Conservation (phyloP, 805 yeast species). For the Kodamaea hsintzibuensis region DNA sequence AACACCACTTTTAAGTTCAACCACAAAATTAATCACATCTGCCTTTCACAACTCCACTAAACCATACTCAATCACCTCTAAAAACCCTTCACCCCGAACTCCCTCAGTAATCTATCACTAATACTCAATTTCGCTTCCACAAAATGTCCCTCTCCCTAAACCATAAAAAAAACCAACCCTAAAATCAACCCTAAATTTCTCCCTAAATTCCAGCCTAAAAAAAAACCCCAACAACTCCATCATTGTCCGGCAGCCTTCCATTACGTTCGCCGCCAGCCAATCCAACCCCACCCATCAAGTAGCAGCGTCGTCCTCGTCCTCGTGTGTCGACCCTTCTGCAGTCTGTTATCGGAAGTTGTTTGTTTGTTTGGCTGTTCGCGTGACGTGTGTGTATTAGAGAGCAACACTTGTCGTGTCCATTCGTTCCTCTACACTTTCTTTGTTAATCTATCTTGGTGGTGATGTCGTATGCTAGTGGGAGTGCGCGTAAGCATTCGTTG, state of each 20-base stretch:
- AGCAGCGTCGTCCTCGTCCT: not conserved
- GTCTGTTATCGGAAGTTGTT: not conserved
- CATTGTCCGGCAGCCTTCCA: not conserved
- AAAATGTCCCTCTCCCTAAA: not conserved
- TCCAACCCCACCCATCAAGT: not conserved
- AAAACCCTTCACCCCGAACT: not conserved
- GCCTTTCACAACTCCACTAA: too few relatives aligned
- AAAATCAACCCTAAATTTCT: not conserved
- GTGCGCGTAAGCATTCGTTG: constrained; percentile 2
- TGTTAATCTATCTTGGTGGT: not conserved
- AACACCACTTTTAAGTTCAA: too few relatives aligned
- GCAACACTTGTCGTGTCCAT: not conserved
- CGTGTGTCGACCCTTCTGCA: not conserved
- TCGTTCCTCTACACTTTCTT: not conserved
- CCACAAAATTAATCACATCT: too few relatives aligned
- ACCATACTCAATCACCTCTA: not conserved
- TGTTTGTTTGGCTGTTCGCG: not conserved
- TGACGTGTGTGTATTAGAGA: not conserved
- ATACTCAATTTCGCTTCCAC: not conserved
- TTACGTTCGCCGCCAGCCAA: not conserved
- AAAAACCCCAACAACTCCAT: not conserved
- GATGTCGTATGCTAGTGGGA: constrained; percentile 7
- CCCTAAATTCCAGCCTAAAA: not conserved
- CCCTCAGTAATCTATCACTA: not conserved
- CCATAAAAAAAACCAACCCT: not conserved